Evolutionary conservation across 257 asterid genomes (phyloP).

Genomic region (Jacaranda mimosifolia): DNA sequence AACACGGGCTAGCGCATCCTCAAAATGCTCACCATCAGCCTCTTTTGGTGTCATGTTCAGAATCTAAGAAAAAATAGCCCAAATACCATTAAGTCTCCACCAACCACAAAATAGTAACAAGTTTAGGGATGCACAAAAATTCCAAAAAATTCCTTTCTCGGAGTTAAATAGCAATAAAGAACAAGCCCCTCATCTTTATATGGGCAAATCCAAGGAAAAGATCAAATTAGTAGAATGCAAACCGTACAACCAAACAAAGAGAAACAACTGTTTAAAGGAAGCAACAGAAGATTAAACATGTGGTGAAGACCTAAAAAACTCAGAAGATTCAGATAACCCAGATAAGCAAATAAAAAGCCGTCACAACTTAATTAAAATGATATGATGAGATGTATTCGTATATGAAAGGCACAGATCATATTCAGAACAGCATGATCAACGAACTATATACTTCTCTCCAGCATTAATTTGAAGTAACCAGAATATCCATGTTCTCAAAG

Average conservation of each 20-base stretch:
- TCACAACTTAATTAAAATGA: background rate
- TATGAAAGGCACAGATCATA: slow-evolving; percentile 9
- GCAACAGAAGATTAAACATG: background rate
- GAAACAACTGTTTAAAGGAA: background rate
- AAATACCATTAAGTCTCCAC: slow-evolving; percentile 26
- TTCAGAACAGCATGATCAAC: background rate
- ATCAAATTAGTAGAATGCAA: slow-evolving; percentile 27
- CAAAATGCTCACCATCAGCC: slow-evolving; percentile 88
- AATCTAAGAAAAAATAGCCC: slow-evolving; percentile 53
- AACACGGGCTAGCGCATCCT: slow-evolving; percentile 92
- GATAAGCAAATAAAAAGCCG: too few species aligned
- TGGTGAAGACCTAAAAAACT: background rate
- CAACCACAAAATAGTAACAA: slow-evolving; percentile 30
- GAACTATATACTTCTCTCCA: background rate
- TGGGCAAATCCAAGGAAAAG: slow-evolving; percentile 7
- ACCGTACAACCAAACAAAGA: slow-evolving; percentile 18
- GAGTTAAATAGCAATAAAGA: slow-evolving; percentile 29
- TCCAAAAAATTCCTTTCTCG: slow-evolving; percentile 30
- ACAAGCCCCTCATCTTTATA: slow-evolving; percentile 13
- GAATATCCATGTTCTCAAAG: background rate
- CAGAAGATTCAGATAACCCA: background rate
- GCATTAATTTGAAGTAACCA: slow-evolving; percentile 25
- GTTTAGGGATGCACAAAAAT: slow-evolving; percentile 28
- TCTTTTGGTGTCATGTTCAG: slow-evolving; percentile 86
- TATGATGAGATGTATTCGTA: slow-evolving; percentile 1